Evolutionary conservation across 2,329 filamentous ascomycete genomes (phyloP), one percentile per base, ranked within the genome.

Genomic region (Neonectria magnoliae): DNA sequence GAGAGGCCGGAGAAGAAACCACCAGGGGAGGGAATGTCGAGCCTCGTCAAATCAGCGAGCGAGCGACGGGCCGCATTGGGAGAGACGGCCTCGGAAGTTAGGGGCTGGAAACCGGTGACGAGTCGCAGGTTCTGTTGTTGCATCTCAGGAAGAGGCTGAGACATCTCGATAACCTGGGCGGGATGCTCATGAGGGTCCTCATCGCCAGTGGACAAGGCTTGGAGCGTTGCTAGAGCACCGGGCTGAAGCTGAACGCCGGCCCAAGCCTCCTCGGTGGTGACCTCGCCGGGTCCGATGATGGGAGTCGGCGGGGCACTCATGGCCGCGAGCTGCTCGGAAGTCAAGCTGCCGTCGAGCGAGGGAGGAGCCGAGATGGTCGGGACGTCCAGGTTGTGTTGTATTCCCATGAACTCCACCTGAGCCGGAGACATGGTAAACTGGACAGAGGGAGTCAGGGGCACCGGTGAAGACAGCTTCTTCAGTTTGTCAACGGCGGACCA

Each of bases 1-100:
- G 91, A 93, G 29, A 98, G 86, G 0, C 91, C 93, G 2, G 93
- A 93, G 79, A 98, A 98, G 84, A 98, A 98, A 1, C 92, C 93
- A 27, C 93, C 91, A 0, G 95, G 95, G 0, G 95, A 98, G 6
- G 94, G 95, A 36, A 98, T 94, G 27, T 94, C 94, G 20, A 98
- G 86, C 64, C 88, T 90, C 20, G 92, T 94, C 67, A 98, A 85
- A 42, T 90, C 92, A 60, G 90, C 90, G 14, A 90, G 83, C 14
- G 90, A 91, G 47, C 88, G 87, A 9, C 84, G 77, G 38, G 68
- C 72, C 1, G 74, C 71, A 53, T 70, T 78, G 4, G 76, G 74
- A 0, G 83, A 74, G 48, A 69, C 68, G 27, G 61, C 57, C 25
- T 57, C 69, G 33, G 51, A 63, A 7, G 67, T 36, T 38, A 68